phyloP scores from a whole-genome alignment of 805 yeast species.

The Hanseniaspora nectarophila region DNA sequence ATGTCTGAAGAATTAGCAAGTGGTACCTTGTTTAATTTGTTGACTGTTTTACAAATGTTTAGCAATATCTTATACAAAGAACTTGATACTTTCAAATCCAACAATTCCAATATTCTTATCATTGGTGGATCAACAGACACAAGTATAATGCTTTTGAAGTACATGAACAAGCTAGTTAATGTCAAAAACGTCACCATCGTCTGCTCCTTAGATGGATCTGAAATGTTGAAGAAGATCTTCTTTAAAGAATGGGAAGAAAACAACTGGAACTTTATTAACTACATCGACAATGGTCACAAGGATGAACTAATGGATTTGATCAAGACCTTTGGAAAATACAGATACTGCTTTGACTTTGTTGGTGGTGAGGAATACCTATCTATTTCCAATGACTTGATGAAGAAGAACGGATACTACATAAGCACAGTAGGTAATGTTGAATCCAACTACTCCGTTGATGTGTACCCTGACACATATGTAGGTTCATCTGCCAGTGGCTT shows the following conservation, averaged over 20 bases:
- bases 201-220: slow-evolving; percentile 22
- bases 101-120: slow-evolving; percentile 43
- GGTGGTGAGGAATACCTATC: slow-evolving; percentile 51
- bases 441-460: slow-evolving; percentile 30
- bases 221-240: slow-evolving; percentile 23
- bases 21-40: slow-evolving; percentile 49
- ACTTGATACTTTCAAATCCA: slow-evolving; percentile 21
- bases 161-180: slow-evolving; percentile 27
- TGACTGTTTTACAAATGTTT: slow-evolving; percentile 42
- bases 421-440: slow-evolving; percentile 55
- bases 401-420: slow-evolving; percentile 40
- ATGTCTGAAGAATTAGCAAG: slow-evolving; percentile 46
- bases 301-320: slow-evolving; percentile 21
- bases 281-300: slow-evolving; percentile 16
- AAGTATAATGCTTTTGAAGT: slow-evolving; percentile 25
- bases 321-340: slow-evolving; percentile 39
- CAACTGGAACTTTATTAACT: slow-evolving; percentile 15
- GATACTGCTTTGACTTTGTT: slow-evolving; percentile 55
- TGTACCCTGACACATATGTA: slow-evolving; percentile 19
- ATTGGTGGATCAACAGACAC: slow-evolving; percentile 60
- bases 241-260: slow-evolving; percentile 15
- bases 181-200: slow-evolving; percentile 25
- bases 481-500: slow-evolving; percentile 3
- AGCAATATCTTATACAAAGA: slow-evolving; percentile 28
- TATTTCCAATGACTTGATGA: slow-evolving; percentile 35